Percentiles rank a stretch among this genome's conserved stretches.
Evolutionary conservation across 169 alveolate genomes (phyloP).

Genomic region (Cryptosporidium parvum): DNA sequence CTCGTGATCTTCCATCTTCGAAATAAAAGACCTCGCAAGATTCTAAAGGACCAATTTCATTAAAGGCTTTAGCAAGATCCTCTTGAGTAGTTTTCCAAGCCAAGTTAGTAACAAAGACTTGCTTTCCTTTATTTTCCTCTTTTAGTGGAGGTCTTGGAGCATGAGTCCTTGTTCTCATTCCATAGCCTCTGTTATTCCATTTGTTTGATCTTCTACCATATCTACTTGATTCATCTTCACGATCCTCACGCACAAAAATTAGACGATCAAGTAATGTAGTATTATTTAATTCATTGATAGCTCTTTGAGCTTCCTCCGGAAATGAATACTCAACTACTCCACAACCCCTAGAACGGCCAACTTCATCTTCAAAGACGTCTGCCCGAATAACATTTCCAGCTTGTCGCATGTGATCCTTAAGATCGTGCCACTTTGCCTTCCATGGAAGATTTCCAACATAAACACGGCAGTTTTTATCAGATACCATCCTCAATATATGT

Average conservation of each 20-base stretch:
- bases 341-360: constrained; percentile 90
- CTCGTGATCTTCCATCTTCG: constrained; percentile 73
- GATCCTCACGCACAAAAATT: constrained; percentile 87
- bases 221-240: constrained; percentile 80
- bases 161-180: constrained; percentile 65
- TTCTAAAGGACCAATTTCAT: constrained; percentile 74
- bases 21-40: constrained; percentile 73
- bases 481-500: constrained; percentile 40
- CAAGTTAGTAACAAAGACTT: constrained; percentile 61
- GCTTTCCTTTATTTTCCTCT: constrained; percentile 65
- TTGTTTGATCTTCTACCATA: constrained; percentile 62
- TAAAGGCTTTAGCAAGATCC: constrained; percentile 67
- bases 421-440: constrained; percentile 90
- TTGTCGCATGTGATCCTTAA: constrained; percentile 91
- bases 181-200: constrained; percentile 61
- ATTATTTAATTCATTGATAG: constrained; percentile 84
- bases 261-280: constrained; percentile 84
- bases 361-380: constrained; percentile 89
- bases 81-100: constrained; percentile 75
- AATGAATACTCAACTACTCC: constrained; percentile 87
- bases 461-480: constrained; percentile 86
- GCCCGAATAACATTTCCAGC: constrained; percentile 92
- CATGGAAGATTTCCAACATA: constrained; percentile 92
- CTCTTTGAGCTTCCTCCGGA: constrained; percentile 86
- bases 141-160: constrained; percentile 74